A percentile compares a stretch with the other conserved stretches of the same genome.
Conservation (phyloP, 805 yeast species). For the Brettanomyces custersianus region DNA sequence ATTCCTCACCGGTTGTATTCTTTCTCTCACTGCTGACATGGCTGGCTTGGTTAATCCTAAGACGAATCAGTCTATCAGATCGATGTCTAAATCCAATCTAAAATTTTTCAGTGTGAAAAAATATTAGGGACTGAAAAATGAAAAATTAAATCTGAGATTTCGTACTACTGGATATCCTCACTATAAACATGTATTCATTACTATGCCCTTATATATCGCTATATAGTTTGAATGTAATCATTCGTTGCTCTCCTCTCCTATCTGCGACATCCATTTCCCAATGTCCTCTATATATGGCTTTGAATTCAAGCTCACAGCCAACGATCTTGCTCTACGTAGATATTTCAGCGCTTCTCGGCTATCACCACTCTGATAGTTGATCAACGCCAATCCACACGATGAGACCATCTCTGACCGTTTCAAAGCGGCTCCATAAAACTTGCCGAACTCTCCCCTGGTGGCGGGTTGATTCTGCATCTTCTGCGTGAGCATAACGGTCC, state of each 20-base stretch:
- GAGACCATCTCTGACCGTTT: slow-evolving; percentile 18
- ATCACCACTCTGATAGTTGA: slow-evolving; percentile 8
- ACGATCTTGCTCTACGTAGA: slow-evolving; percentile 10
- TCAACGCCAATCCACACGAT: slow-evolving; percentile 11
- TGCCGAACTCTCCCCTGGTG: slow-evolving; percentile 5
- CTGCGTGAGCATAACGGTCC: slow-evolving; percentile 10
- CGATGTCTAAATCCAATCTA: too few species aligned
- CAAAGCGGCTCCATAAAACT: slow-evolving; percentile 10
- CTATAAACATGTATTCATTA: neutral
- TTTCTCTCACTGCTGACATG: slow-evolving; percentile 70
- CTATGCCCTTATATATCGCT: neutral
- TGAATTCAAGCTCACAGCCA: slow-evolving; percentile 9
- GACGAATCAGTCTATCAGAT: too few species aligned
- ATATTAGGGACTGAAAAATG: neutral
- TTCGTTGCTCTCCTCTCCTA: slow-evolving; percentile 1
- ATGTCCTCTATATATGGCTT: slow-evolving; percentile 10
- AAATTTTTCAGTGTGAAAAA: slow-evolving; percentile 2
- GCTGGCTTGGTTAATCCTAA: too few species aligned
- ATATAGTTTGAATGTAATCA: neutral
- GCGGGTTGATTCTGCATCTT: slow-evolving; percentile 9
- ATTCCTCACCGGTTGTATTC: slow-evolving; percentile 56
- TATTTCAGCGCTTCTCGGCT: slow-evolving; percentile 7
- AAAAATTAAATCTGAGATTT: neutral
- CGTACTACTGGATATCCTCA: neutral
- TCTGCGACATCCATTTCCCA: slow-evolving; percentile 8